A percentile compares a stretch with the other conserved stretches of the same genome.
phyloP scores from a whole-genome alignment of 306 rosid genomes.

The Cucurbita argyrosperma region DNA sequence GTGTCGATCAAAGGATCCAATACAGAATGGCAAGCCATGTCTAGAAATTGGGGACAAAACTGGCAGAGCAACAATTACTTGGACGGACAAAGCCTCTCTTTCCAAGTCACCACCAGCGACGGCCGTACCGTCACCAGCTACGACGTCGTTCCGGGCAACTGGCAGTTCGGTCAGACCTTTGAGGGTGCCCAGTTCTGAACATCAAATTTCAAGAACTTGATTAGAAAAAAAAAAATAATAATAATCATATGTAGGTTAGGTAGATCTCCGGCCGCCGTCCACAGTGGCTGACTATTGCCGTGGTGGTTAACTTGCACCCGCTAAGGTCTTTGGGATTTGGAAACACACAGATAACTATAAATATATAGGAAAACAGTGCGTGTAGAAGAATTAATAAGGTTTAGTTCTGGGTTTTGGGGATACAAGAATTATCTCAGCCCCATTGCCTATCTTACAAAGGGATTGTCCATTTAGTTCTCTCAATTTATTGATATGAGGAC shows the following conservation, averaged over 20 bases:
- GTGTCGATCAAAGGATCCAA: slow-evolving; percentile 76
- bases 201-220: not conserved
- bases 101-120: slow-evolving; percentile 78
- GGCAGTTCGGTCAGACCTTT: slow-evolving; percentile 84
- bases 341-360: not conserved
- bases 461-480: not conserved
- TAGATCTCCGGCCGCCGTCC: not conserved
- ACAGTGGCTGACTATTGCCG: slow-evolving; percentile 3
- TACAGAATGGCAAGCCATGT: slow-evolving; percentile 74
- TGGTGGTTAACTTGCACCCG: slow-evolving; percentile 17
- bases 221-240: too few relatives aligned
- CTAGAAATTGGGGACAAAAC: slow-evolving; percentile 88
- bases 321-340: not conserved
- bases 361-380: slow-evolving; percentile 1
- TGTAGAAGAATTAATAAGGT: not conserved
- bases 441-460: not conserved
- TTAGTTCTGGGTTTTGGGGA: too few relatives aligned
- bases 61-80: slow-evolving; percentile 87
- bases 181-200: slow-evolving; percentile 52
- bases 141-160: slow-evolving; percentile 43
- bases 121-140: slow-evolving; percentile 49
- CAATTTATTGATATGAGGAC: not conserved
- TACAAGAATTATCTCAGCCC: not conserved
- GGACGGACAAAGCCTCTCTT: slow-evolving; percentile 66
- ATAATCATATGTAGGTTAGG: not conserved